Evolutionary conservation across 1,284 basidiomycete species (phyloP), one percentile per base, ranked within the genome.

Genomic region (Volvariella surrecta): DNA sequence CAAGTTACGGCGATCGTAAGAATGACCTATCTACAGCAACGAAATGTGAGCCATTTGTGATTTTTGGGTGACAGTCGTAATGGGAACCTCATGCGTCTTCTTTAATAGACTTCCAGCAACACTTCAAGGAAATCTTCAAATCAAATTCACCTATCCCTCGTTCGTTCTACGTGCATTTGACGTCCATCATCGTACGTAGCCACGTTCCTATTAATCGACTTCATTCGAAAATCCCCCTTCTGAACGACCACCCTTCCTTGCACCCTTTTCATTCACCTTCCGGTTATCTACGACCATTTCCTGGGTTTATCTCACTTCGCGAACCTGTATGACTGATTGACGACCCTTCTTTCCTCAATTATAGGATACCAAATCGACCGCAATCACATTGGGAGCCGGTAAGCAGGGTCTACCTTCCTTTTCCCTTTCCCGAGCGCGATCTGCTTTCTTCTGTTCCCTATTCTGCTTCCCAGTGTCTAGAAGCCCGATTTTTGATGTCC

Each of bases 251-350:
- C n/a, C 76, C 77, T 3, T 66, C 76, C 32, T 70, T 73, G 35
- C 71, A 84, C 4, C 72, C 74, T 0, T 84, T 85, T 56, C 81
- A 77, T 51, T 70, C 78, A 40, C 79, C 87, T 64, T 68, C 82
- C 38, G 88, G 85, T 28, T 82, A 82, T 43, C 82, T 86, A 39
- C 73, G 83, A 45, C 81, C 83, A 52, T 53, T 74, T 66, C 20
- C 16, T 15, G 18, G 20, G 39, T 40, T 47, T 28, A 39, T 41
- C 30, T 37, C 11, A 32, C 44, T n/a, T n/a, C n/a, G n/a, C n/a
- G n/a, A n/a, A n/a, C n/a, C n/a, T n/a, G n/a, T n/a, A n/a, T n/a
- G n/a, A n/a, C n/a, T n/a, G 35, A 45, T 35, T 13, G 46, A 44
- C 39, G 42, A 11, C 35, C 10, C 22, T 11, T 4, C 39, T 43